These are phyloP conservation scores for Colletotrichum tanaceti DNA, from an alignment of 2,329 filamentous ascomycete genomes.

Conservation along the genomic window DNA sequence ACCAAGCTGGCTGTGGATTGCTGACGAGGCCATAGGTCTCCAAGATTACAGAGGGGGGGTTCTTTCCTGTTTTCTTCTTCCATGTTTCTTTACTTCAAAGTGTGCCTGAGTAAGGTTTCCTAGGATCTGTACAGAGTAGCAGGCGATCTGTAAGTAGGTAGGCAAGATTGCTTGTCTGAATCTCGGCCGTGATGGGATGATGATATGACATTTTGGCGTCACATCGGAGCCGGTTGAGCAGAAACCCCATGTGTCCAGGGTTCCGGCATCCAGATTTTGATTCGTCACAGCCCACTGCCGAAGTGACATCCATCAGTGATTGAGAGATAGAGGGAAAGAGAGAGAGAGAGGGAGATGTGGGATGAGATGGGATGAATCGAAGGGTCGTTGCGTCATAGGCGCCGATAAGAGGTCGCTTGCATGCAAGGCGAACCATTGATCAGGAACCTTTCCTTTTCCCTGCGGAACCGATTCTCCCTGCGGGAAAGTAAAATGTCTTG, in stretches of 20 bases:
- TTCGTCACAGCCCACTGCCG: background rate
- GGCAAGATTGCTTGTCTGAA: background rate
- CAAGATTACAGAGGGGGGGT: no score
- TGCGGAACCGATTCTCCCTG: constrained; percentile 25
- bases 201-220: background rate
- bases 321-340: constrained; percentile 19
- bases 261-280: background rate
- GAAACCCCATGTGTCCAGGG: background rate
- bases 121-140: no score
- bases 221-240: background rate
- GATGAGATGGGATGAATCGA: constrained; percentile 30
- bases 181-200: constrained; percentile 22
- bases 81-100: background rate
- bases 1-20: background rate
- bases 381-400: constrained; percentile 37
- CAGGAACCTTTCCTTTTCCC: constrained; percentile 21
- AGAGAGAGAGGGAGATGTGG: constrained; percentile 20
- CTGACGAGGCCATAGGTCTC: background rate
- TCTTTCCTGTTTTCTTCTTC: no score
- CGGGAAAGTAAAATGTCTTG: constrained; percentile 25
- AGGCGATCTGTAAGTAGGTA: background rate
- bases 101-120: background rate
- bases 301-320: no score
- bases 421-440: constrained; percentile 28
- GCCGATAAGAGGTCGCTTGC: constrained; percentile 38